Conservation (phyloP, 768 basidiomycete species). For the Lactarius indigo region DNA sequence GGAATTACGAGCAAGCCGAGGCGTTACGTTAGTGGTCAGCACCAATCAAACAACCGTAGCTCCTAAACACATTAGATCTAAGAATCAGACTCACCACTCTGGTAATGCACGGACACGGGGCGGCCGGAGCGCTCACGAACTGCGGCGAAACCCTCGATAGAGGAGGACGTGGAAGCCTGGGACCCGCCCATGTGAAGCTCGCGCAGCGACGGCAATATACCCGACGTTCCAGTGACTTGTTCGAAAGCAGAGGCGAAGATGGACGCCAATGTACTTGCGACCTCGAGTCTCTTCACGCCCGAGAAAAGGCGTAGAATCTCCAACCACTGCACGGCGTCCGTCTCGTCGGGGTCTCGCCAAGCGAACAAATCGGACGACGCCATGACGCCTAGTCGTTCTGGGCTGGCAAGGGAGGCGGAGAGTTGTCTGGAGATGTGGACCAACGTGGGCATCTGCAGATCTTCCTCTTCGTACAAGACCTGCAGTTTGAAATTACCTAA, state of each 20-base stretch:
- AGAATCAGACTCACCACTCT: neutral
- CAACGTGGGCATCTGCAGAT: neutral
- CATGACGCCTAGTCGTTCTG: neutral
- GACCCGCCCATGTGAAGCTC: neutral
- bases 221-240: neutral
- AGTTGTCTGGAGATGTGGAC: constrained; percentile 2
- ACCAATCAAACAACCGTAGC: neutral
- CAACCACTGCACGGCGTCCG: constrained; percentile 1
- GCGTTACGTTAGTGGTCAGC: neutral
- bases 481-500: neutral
- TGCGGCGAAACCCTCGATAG: neutral
- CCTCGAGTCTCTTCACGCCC: neutral
- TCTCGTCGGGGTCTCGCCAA: neutral
- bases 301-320: constrained; percentile 1
- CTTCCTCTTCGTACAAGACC: neutral
- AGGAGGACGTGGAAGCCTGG: neutral
- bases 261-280: neutral
- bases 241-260: neutral
- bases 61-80: neutral
- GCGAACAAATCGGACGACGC: neutral
- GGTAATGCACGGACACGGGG: neutral
- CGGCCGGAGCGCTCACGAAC: neutral
- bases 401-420: neutral
- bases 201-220: neutral
- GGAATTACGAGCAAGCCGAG: neutral